phyloP scores from a whole-genome alignment of 495 filamentous ascomycete species.

The Trichoderma virens region DNA sequence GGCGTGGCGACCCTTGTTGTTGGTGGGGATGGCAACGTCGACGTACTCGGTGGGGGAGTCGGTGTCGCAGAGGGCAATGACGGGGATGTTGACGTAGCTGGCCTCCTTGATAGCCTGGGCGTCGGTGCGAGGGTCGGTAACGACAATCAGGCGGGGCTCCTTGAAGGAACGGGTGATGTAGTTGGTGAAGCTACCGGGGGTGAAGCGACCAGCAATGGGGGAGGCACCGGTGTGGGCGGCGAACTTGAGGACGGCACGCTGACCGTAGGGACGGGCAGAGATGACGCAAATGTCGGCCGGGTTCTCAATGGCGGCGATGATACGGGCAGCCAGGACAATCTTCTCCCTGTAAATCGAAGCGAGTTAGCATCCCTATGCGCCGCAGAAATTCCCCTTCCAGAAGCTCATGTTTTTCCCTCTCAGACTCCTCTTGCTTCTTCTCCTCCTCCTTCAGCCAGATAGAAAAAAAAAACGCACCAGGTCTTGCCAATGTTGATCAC shows the following conservation, averaged over 20 bases:
- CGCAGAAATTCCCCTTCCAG: background rate
- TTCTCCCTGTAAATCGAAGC: constrained; percentile 68
- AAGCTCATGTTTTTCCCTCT: background rate
- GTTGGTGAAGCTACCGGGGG: constrained; percentile 99
- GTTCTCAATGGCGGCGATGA: constrained; percentile 98
- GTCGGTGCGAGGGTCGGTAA: constrained; percentile 98
- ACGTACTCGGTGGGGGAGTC: constrained; percentile 99
- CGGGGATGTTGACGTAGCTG: constrained; percentile 98
- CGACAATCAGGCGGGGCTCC: constrained; percentile 98
- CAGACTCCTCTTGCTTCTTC: background rate
- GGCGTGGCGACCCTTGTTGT: constrained; percentile 99
- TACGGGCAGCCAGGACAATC: constrained; percentile 94
- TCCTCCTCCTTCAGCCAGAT: background rate
- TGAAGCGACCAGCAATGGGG: constrained; percentile 98
- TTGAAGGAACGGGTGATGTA: constrained; percentile 99
- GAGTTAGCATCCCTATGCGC: background rate
- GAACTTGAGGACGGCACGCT: constrained; percentile 99
- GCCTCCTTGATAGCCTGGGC: constrained; percentile 99
- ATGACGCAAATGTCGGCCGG: constrained; percentile 98
- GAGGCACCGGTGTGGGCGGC: constrained; percentile 93
- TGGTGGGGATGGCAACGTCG: constrained; percentile 98
- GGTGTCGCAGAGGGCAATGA: constrained; percentile 97
- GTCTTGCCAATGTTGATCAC: constrained; percentile 99
- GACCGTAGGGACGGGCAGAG: constrained; percentile 97
- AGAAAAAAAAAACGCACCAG: constrained; percentile 57